phyloP scores from a whole-genome alignment of 441 rosid genomes.

The Eutrema salsugineum region DNA sequence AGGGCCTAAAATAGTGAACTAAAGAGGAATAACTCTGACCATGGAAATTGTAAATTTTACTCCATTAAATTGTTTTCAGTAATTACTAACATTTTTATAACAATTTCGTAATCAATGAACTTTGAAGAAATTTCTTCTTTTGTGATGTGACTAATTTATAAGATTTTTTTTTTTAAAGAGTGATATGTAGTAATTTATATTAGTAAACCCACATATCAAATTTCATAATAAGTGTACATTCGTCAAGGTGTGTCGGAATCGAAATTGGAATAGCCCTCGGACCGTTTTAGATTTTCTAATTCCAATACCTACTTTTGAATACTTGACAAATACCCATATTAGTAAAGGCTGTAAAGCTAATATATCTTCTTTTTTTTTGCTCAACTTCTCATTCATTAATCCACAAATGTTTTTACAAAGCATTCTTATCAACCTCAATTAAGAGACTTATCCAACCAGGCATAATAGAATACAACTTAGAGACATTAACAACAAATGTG shows the following conservation, averaged over 20 bases:
- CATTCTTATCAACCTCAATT: too few relatives aligned
- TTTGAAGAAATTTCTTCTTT: neutral
- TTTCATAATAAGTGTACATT: neutral
- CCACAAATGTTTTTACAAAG: too few relatives aligned
- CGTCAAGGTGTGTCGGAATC: neutral
- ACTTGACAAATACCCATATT: neutral
- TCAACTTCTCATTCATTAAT: too few relatives aligned
- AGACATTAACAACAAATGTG: too few relatives aligned
- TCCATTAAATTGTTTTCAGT: neutral
- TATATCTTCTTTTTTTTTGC: too few relatives aligned
- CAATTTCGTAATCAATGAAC: too few relatives aligned
- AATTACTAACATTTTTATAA: neutral
- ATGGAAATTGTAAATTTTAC: constrained; percentile 3
- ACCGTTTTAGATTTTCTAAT: neutral
- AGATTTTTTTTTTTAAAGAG: neutral
- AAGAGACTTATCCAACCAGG: too few relatives aligned
- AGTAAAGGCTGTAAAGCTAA: too few relatives aligned
- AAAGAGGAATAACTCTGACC: neutral
- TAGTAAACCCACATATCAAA: neutral
- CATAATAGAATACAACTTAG: too few relatives aligned
- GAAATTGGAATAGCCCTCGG: neutral
- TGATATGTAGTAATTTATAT: neutral
- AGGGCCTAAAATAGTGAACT: constrained; percentile 19
- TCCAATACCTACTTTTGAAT: neutral
- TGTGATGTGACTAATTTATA: neutral